Conservation (phyloP, 306 rosid species). For the Pachyrhizus erosus region DNA sequence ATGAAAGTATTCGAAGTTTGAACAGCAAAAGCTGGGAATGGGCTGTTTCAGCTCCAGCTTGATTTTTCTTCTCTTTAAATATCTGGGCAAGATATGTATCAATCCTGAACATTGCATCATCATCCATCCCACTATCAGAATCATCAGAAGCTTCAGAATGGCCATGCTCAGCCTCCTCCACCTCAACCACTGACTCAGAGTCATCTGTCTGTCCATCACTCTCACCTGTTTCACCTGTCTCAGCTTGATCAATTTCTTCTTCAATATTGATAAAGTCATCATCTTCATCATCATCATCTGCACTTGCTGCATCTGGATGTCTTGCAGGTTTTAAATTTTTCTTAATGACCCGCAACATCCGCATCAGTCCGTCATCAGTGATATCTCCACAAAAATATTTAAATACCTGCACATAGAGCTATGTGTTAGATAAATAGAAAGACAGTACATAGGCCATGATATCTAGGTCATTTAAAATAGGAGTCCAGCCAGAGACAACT, state of each 20-base stretch:
- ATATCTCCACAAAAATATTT: conserved; percentile 74
- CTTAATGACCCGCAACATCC: conserved; percentile 82
- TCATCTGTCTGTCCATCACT: conserved; percentile 88
- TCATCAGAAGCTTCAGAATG: conserved; percentile 75
- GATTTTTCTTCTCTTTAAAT: conserved; percentile 79
- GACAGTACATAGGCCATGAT: neutral
- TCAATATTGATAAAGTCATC: conserved; percentile 80
- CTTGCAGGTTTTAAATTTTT: conserved; percentile 82
- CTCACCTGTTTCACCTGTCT: conserved; percentile 76
- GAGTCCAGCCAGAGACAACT: conserved; percentile 11
- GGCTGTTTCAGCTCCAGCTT: conserved; percentile 82
- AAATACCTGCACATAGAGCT: conserved; percentile 67
- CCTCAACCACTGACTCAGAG: conserved; percentile 71
- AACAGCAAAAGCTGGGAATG: conserved; percentile 89
- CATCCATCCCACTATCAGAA: conserved; percentile 97
- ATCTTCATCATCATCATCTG: conserved; percentile 56
- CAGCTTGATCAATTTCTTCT: conserved; percentile 80
- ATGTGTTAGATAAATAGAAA: conserved; percentile 34
- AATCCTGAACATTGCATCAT: conserved; percentile 96
- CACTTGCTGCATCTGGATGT: conserved; percentile 70
- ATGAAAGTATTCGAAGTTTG: conserved; percentile 88
- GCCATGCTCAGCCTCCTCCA: conserved; percentile 58
- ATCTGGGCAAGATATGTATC: conserved; percentile 86
- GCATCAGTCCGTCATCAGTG: conserved; percentile 78
- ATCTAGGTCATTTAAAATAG: neutral